phyloP scores from a whole-genome alignment of 2,329 filamentous ascomycete species.

The Xenoacremonium recifei region DNA sequence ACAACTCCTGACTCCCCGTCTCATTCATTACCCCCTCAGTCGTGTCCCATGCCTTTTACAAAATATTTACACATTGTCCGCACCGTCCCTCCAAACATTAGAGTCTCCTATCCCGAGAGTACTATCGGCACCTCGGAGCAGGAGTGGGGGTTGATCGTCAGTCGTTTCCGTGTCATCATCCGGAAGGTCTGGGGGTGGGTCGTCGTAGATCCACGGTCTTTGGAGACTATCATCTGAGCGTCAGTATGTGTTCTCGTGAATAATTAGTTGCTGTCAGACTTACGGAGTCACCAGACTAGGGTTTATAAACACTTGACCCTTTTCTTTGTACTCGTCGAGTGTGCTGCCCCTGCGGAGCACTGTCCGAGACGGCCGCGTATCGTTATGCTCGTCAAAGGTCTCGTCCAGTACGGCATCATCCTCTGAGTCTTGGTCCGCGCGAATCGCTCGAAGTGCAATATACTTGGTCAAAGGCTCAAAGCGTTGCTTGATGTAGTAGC shows the following conservation, averaged over 20 bases:
- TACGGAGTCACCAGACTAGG: slow-evolving; percentile 69
- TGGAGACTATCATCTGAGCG: slow-evolving; percentile 49
- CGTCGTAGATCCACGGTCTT: slow-evolving; percentile 66
- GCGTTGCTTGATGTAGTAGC: slow-evolving; percentile 73
- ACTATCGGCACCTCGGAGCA: slow-evolving; percentile 34
- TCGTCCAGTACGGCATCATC: slow-evolving; percentile 37
- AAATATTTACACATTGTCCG: slow-evolving; percentile 21
- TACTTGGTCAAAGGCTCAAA: slow-evolving; percentile 90
- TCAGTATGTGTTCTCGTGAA: slow-evolving; percentile 5
- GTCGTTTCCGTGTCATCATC: slow-evolving; percentile 27
- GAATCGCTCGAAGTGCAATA: slow-evolving; percentile 86
- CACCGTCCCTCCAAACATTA: slow-evolving; percentile 36
- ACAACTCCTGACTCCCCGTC: too few species aligned
- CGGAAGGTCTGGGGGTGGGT: slow-evolving; percentile 44
- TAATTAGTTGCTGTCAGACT: slow-evolving; percentile 34
- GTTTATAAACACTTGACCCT: slow-evolving; percentile 70
- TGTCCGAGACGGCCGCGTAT: slow-evolving; percentile 36
- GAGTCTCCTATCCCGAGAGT: slow-evolving; percentile 39
- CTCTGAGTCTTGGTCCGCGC: slow-evolving; percentile 48
- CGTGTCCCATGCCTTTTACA: slow-evolving; percentile 7
- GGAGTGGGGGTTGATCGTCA: slow-evolving; percentile 21
- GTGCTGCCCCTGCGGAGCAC: slow-evolving; percentile 58
- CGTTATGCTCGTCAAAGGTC: slow-evolving; percentile 36
- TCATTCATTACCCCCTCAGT: too few species aligned
- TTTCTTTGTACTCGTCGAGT: slow-evolving; percentile 70